A percentile compares a stretch with the other conserved stretches of the same genome.
phyloP scores from a whole-genome alignment of 2,329 filamentous ascomycete species.

The Apiospora rasikravindrae region DNA sequence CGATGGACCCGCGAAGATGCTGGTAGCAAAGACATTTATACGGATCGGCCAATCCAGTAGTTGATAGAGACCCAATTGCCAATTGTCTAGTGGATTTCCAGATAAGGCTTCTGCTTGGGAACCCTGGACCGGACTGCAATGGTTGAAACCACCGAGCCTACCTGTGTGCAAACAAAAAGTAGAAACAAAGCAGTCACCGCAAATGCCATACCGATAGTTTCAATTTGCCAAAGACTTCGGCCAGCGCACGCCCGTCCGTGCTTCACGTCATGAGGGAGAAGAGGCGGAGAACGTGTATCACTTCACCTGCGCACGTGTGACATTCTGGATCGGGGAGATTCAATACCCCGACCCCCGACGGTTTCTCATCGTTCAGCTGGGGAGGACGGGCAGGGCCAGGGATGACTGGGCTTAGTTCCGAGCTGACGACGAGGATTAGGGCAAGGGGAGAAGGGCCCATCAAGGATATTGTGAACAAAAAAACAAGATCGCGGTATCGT shows the following conservation, averaged over 20 bases:
- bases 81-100: not conserved
- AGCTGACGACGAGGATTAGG: not conserved
- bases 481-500: not conserved
- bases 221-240: not conserved
- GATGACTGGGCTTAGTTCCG: not conserved
- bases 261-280: constrained; percentile 2
- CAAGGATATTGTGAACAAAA: not conserved
- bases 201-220: not conserved
- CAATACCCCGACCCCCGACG: not conserved
- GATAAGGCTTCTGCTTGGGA: not conserved
- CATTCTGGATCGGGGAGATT: not conserved
- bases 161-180: constrained; percentile 6
- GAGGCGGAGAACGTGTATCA: not conserved
- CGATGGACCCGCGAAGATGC: constrained; percentile 12
- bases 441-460: not conserved
- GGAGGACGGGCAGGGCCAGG: not conserved
- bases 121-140: not conserved
- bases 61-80: not conserved
- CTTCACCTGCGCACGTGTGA: not conserved
- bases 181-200: not conserved
- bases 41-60: not conserved
- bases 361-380: constrained; percentile 3
- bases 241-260: not conserved
- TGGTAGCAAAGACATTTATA: not conserved
- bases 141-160: not conserved